These are phyloP conservation scores for Erodium maritimum DNA, from an alignment of 345 rosid genomes.

Conservation along the genomic window DNA sequence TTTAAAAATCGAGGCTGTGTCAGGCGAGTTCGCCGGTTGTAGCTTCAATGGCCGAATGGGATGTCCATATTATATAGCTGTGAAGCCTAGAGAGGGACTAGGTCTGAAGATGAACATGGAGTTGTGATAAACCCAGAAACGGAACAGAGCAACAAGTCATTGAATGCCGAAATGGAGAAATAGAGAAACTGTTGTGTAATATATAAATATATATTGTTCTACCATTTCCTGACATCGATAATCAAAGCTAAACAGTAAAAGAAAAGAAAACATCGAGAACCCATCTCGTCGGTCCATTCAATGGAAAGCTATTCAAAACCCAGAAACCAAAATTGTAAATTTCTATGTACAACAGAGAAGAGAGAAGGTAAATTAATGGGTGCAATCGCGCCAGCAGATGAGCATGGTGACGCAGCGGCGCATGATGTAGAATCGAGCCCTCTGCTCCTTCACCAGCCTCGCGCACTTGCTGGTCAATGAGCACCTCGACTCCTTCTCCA, in stretches of 20 bases:
- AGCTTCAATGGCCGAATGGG: neutral
- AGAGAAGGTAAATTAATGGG: too few species aligned
- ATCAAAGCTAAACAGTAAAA: too few species aligned
- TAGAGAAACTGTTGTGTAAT: neutral
- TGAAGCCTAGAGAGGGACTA: neutral
- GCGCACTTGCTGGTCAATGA: slow-evolving; percentile 81
- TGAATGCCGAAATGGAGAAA: neutral
- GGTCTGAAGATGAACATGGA: neutral
- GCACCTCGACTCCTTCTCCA: slow-evolving; percentile 51
- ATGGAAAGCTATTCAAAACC: too few species aligned
- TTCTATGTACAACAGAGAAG: too few species aligned
- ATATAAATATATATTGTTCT: too few species aligned
- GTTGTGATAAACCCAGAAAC: neutral
- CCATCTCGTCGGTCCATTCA: too few species aligned
- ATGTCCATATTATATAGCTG: neutral
- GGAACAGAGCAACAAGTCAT: neutral
- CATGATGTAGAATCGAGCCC: slow-evolving; percentile 91
- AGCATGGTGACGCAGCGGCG: slow-evolving; percentile 87
- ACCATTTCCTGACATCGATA: too few species aligned
- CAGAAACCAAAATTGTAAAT: too few species aligned
- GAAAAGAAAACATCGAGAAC: too few species aligned
- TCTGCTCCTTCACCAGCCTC: slow-evolving; percentile 66
- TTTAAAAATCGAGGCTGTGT: neutral
- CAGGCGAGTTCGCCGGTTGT: neutral
- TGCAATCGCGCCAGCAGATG: slow-evolving; percentile 83